Evolutionary conservation across 2,329 filamentous ascomycete genomes (phyloP).

Genomic region (Metarhizium brunneum): DNA sequence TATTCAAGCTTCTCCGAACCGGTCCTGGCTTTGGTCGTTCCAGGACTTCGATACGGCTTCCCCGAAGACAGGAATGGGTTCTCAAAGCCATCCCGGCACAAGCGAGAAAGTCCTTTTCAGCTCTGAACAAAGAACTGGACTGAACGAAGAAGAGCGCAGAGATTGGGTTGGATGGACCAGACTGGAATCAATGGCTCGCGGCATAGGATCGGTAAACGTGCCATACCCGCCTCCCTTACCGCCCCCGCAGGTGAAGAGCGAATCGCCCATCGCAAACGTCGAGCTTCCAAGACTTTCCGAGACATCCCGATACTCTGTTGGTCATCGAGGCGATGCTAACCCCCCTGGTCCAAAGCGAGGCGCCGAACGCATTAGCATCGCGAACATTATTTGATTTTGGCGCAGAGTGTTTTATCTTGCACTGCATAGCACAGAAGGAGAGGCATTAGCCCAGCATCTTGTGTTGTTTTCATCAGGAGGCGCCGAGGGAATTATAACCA

Average conservation of each 20-base stretch:
- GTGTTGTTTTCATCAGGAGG: background rate
- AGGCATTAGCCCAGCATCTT: background rate
- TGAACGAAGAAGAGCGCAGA: constrained; percentile 46
- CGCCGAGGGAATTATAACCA: background rate
- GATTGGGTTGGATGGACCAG: constrained; percentile 78
- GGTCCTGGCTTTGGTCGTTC: constrained; percentile 74
- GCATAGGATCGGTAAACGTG: constrained; percentile 18
- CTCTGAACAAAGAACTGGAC: constrained; percentile 37
- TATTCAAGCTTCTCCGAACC: constrained; percentile 68
- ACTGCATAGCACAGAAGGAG: background rate
- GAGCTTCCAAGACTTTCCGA: constrained; percentile 21
- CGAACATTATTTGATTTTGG: constrained; percentile 30
- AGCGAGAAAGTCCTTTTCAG: constrained; percentile 31
- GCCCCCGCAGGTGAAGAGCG: constrained; percentile 26
- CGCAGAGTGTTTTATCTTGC: background rate
- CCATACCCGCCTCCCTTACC: constrained; percentile 20
- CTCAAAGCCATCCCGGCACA: constrained; percentile 12
- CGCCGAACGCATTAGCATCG: constrained; percentile 23
- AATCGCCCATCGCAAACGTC: constrained; percentile 18
- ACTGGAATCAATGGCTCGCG: constrained; percentile 44
- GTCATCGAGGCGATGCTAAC: constrained; percentile 18
- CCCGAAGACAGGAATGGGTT: constrained; percentile 10
- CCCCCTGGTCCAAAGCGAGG: constrained; percentile 17
- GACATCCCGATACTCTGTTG: constrained; percentile 18
- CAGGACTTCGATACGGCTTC: constrained; percentile 38